Base-by-base conservation (phyloP, 2,329 filamentous ascomycete species). In the Botryotinia narcissicola region DNA sequence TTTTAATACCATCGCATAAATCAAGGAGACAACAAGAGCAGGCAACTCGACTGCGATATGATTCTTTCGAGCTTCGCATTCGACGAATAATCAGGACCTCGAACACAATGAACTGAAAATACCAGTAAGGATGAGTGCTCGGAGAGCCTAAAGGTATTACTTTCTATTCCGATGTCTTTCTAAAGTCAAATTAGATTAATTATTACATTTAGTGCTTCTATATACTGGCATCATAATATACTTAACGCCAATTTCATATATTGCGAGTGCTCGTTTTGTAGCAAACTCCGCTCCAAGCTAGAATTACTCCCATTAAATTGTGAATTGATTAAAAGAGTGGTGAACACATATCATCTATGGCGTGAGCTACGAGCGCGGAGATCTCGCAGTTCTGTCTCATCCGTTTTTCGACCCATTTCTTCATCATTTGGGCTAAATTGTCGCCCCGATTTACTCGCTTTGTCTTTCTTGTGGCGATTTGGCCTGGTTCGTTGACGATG, bases 311-410 rank as follows among this genome's bases (percentile, higher is more conserved):
- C 14, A 51, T 44, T 40, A 25, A 18, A 18, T 57, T 57, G n/a
- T 57, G 25, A 51, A 25, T 54, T 37, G 29, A 63, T 61, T 35
- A 29, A 35, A 37, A 46, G 16, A 29, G 8, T 4, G 32, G 40
- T 42, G 37, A 54, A 42, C 37, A n/a, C 10, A 35, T 22, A 35
- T 68, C 51, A 68, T 37, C 29, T 37, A 42, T 46, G 20, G 12
- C 57, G 51, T 29, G 44, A 46, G 14, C 32, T 60, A 25, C 46
- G 37, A 44, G 48, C 46, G 40, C 54, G 62, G 29, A 72, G 71
- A 68, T 69, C 63, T 69, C 71, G 37, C 57, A 72, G 25, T 72
- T 72, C 71, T 72, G 71, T 72, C 60, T 69, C 71, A 40, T 72
- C 40, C 32, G 48, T 72, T 25, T 69, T 72, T 59, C 71, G 62